Conservation (phyloP, 345 rosid genomes). For the Theobroma cacao region DNA sequence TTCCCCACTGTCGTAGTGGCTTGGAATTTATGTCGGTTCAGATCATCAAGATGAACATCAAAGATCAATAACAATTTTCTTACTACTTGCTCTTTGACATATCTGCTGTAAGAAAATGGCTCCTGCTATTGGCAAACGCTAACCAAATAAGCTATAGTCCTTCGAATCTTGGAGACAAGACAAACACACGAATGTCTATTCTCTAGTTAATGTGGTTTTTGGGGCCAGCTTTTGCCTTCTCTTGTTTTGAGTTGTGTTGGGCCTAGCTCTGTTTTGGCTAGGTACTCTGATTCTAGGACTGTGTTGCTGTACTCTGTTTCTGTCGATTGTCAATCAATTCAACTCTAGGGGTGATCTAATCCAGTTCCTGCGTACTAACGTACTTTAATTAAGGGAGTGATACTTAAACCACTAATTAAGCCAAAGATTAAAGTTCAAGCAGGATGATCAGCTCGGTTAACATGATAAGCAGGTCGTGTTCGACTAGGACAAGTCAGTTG, state of each 20-base stretch:
- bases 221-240: not conserved
- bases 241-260: not conserved
- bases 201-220: not conserved
- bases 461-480: not conserved
- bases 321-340: not conserved
- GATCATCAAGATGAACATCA: not conserved
- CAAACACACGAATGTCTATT: not conserved
- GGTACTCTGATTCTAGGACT: not conserved
- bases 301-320: not conserved
- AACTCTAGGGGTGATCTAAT: not conserved
- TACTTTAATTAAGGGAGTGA: not conserved
- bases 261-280: not conserved
- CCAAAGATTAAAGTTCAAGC: not conserved
- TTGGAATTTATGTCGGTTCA: slow-evolving; percentile 8
- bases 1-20: slow-evolving; percentile 3
- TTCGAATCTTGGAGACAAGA: not conserved
- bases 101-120: not conserved
- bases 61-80: not conserved
- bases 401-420: not conserved
- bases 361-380: not conserved
- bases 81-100: not conserved
- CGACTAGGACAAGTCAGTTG: too few relatives aligned
- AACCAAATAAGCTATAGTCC: not conserved
- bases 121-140: not conserved
- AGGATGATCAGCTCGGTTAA: not conserved